Evolutionary conservation across 192 early-diverging fungal species (phyloP), one percentile per base, ranked within the genome.

Genomic region (Gamsiella multidivaricata): DNA sequence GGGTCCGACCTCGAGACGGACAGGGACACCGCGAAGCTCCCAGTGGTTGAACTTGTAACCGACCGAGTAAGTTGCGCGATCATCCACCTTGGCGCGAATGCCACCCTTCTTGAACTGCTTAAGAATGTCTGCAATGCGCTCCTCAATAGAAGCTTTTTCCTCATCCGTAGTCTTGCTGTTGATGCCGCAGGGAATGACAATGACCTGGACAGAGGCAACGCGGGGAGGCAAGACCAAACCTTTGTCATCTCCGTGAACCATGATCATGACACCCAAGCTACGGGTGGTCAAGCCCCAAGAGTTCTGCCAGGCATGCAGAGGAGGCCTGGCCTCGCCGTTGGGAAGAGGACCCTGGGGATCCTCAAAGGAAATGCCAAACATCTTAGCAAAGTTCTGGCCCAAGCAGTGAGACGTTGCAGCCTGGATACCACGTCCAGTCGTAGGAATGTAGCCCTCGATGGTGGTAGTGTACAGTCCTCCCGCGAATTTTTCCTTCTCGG

Each of bases 351-450:
- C 84, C 41, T 89, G 87, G 60, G 96, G 94, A 73, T 96, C 93
- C 82, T 98, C 94, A 31, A 98, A 88, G 14, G 89, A 82, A 53
- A 99, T 94, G 69, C 95, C 88, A 81, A 99, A 98, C 98, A 99
- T 98, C 82, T 97, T 98, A 54, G 95, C 91, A 81, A 99, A 99
- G 91, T 98, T 99, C 87, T 99, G 97, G n/a, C 98, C 98, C 74
- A 99, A 87, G 73, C 93, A 95, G 86, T 99, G 98, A 63, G 96
- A 98, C 8, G 98, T 99, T 47, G 92, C 98, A 51, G 94, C 98
- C 84, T 99, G 98, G 69, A 99, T 97, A 56, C 92, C 98, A 72
- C 98, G 95, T 28, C 98, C 98, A 4, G 96, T 97, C 41, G 94
- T 88, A 28, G 97, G 96, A 49, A 99, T 94, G 70, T 94, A 99